Percentiles rank a stretch among this genome's conserved stretches.
Conservation (phyloP, 179 eudicot species). For the Sideroxylon spinosum region DNA sequence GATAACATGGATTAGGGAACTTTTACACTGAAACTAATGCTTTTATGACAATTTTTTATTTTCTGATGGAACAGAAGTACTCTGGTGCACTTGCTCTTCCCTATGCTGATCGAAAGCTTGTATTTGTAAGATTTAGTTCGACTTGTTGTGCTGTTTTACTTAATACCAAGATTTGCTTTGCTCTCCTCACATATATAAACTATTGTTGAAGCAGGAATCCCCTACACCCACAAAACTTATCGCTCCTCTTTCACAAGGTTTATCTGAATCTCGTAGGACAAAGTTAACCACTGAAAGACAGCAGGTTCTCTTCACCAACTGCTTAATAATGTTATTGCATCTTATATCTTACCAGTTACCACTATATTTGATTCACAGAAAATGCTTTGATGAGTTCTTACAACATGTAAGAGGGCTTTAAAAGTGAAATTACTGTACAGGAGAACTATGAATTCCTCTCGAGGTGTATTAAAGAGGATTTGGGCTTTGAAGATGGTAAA, state of each 20-base stretch:
- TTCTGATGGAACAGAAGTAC: conserved; percentile 46
- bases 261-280: conserved; percentile 74
- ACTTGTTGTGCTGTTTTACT: conserved; percentile 11
- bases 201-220: conserved; percentile 59
- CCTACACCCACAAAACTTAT: conserved; percentile 72
- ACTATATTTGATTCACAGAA: not conserved
- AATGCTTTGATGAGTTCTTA: conserved; percentile 11
- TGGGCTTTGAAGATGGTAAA: conserved; percentile 93
- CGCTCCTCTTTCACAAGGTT: conserved; percentile 52
- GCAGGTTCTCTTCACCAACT: conserved; percentile 50
- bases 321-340: not conserved
- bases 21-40: not conserved
- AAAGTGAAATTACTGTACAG: conserved; percentile 35
- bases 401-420: not conserved
- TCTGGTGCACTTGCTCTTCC: conserved; percentile 59
- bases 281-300: conserved; percentile 66
- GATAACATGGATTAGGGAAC: not conserved
- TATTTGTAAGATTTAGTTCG: conserved; percentile 53
- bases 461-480: conserved; percentile 74
- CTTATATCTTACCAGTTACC: not conserved
- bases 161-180: not conserved
- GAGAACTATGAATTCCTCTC: conserved; percentile 80
- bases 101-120: conserved; percentile 50
- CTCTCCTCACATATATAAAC: not conserved
- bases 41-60: conserved; percentile 8